Evolutionary conservation across 441 rosid species (phyloP).

Genomic region (Pelargonium fulgidum): DNA sequence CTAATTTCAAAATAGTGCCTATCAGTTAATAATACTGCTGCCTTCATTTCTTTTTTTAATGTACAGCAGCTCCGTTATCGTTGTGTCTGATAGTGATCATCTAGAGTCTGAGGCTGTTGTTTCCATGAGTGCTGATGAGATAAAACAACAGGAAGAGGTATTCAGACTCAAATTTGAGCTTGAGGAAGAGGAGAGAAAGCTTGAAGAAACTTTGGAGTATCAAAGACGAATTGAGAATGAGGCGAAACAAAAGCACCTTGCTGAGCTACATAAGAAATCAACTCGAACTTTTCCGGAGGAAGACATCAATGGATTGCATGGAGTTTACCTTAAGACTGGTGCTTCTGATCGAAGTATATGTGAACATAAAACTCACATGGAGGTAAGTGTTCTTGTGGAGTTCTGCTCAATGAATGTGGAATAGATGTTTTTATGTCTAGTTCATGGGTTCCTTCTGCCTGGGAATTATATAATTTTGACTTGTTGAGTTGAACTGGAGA

Average conservation of each 20-base stretch:
- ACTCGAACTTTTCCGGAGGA: conserved; percentile 29
- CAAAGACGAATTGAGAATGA: conserved; percentile 88
- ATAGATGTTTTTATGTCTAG: not conserved
- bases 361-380: no score
- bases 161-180: conserved; percentile 61
- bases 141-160: conserved; percentile 68
- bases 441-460: conserved; percentile 10
- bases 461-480: not conserved
- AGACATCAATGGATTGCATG: conserved; percentile 24
- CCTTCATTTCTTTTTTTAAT: no score
- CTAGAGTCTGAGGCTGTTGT: conserved; percentile 37
- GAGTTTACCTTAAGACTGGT: conserved; percentile 27
- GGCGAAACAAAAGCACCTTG: conserved; percentile 80
- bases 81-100: conserved; percentile 45
- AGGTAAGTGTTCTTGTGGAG: not conserved
- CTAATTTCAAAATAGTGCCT: no score
- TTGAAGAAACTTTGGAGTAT: conserved; percentile 74
- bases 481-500: no score
- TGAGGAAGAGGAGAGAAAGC: conserved; percentile 86
- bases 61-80: conserved; percentile 48
- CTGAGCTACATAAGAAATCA: conserved; percentile 64
- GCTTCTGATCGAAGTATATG: not conserved
- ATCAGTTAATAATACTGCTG: no score
- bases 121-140: conserved; percentile 38
- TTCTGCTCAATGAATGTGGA: not conserved